Evolutionary conservation across 164 flowering plant species (phyloP), one percentile per base, ranked within the genome.

Genomic region (Echeveria elegans): DNA sequence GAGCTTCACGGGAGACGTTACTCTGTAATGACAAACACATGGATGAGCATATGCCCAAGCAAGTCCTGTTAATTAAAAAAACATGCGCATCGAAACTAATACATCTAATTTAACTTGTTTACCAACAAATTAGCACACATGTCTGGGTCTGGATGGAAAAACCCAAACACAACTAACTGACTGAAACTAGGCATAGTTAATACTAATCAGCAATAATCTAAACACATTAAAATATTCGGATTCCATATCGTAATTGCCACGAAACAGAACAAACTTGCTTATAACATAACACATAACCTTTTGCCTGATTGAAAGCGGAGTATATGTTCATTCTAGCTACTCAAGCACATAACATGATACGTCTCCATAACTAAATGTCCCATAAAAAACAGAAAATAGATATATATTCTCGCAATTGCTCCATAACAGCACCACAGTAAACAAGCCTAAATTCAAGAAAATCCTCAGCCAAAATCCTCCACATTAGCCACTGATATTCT

Each of bases 1-100:
- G 97, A 56, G 93, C 94, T 77, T 89, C 99, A 34, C 94, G 88
- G 40, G 83, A 85, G 58, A 94, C 74, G 38, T 76, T 89, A 59
- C 74, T 82, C 99, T 94, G 82, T 29, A 56, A 56, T 11, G 6
- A 2, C 7, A 15, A 48, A 29, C 61, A 66, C 26, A 26, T 28
- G 2, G 10, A 23, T 26, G 5, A 37, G 37, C 30, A 5, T 31
- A 66, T 21, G 31, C 21, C 36, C 28, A 7, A 68, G 28, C 2
- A 37, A 53, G 8, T 37, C 24, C 12, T 67, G 24, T 40, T 19
- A 14, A 12, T 15, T 18, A 19, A 62, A 5, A 62, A 2, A 14
- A 34, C 37, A 12, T 7, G 4, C 2, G 30, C 6, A 4, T 15
- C 0, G 7, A 63, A 1, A 63, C 23, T 24, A 53, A 26, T 21